Evolutionary conservation across 495 filamentous ascomycete genomes (phyloP).

Genomic region (Penicillium ucsense): DNA sequence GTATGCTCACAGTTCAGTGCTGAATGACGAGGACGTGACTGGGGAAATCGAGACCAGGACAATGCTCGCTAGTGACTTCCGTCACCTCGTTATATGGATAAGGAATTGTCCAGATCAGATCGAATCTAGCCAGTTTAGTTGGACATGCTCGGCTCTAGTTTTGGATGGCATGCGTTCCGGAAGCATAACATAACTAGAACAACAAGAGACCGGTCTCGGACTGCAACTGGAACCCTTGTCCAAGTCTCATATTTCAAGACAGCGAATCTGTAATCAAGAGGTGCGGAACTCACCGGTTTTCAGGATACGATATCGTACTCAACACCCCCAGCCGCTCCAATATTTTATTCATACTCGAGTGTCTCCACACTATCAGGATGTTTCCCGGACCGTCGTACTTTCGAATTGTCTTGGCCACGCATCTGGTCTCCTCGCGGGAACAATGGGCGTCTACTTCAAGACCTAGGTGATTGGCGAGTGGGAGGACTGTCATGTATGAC

Average conservation of each 20-base stretch:
- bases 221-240: too few species aligned
- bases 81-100: slow-evolving; percentile 31
- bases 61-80: slow-evolving; percentile 26
- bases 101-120: slow-evolving; percentile 42
- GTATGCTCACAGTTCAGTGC: slow-evolving; percentile 1
- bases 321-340: slow-evolving; percentile 10
- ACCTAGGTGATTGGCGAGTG: slow-evolving; percentile 38
- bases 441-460: slow-evolving; percentile 35
- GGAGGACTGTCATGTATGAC: slow-evolving; percentile 39
- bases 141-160: not conserved
- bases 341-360: slow-evolving; percentile 15
- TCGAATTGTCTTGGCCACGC: slow-evolving; percentile 13
- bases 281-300: slow-evolving; percentile 16
- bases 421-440: slow-evolving; percentile 15
- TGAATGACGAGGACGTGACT: slow-evolving; percentile 8
- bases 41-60: slow-evolving; percentile 30
- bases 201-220: too few species aligned
- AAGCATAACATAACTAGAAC: too few species aligned
- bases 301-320: slow-evolving; percentile 15
- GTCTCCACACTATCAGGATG: slow-evolving; percentile 27
- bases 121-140: slow-evolving; percentile 20
- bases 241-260: too few species aligned
- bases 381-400: slow-evolving; percentile 17
- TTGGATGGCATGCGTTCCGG: too few species aligned
- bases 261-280: too few species aligned